Conservation (phyloP, 2,329 filamentous ascomycete species). For the Truncatella angustata region DNA sequence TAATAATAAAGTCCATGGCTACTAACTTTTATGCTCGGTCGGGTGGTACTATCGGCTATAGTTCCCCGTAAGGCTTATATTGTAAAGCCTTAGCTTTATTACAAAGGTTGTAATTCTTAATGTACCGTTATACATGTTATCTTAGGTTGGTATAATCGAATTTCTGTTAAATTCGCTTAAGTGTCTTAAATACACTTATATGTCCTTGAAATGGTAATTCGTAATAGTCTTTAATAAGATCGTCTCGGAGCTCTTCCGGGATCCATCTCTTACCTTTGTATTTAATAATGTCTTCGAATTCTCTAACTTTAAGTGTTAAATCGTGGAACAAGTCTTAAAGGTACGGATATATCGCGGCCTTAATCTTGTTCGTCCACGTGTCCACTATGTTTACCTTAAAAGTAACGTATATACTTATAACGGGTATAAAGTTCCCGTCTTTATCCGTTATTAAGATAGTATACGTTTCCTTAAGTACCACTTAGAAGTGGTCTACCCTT, state of each 20-base stretch:
- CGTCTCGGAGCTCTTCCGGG: neutral
- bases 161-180: neutral
- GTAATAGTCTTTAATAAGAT: neutral
- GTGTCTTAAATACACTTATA: slow-evolving; percentile 5
- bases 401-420: neutral
- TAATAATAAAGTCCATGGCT: too few species aligned
- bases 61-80: too few species aligned
- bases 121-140: neutral
- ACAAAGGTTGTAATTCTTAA: neutral
- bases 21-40: too few species aligned
- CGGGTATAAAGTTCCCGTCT: neutral
- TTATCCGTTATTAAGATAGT: neutral
- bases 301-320: neutral
- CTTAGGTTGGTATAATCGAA: slow-evolving; percentile 2
- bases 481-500: neutral
- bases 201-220: neutral
- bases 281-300: neutral
- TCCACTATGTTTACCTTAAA: neutral
- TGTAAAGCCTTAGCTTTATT: neutral
- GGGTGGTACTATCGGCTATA: too few species aligned
- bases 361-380: neutral
- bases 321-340: neutral
- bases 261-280: neutral
- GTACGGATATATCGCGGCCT: neutral
- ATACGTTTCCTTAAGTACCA: neutral